Base-by-base conservation (phyloP, 2,329 filamentous ascomycete genomes). In the Ambrosiella beaveri region DNA sequence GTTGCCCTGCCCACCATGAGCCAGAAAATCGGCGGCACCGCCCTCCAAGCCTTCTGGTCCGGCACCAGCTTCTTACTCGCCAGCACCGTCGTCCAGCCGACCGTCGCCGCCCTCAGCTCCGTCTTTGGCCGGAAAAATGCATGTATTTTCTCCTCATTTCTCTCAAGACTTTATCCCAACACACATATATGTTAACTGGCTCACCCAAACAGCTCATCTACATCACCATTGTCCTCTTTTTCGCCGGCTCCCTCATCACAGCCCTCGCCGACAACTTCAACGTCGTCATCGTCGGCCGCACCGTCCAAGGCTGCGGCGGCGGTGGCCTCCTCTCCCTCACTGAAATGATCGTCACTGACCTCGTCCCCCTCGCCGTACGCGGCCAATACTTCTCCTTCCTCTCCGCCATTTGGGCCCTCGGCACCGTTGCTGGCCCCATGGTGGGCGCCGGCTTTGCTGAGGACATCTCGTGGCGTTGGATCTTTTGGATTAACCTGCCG, bases 41-140 rank as follows among this genome's bases (percentile, higher is more conserved):
- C 76, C 1, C 75, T 81, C 38, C 73, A 86, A 67, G 80, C 81
- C 0, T 86, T 86, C 64, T 87, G 83, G 84, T 77, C 81, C 11
- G 84, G 83, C 1, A 86, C 84, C 3, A 80, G 80, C 13, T 88
- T 85, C 62, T 71, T 88, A 3, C 74, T 88, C 4, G 78, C 81
- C 2, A 80, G 78, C 58, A 81, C 83, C 0, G 76, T 82, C 37
- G 73, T 79, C 47, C 76, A 82, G 63, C 80, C 79, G 2, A 67
- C 68, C 4, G 64, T 72, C n/a, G 66, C 69, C 6, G 67, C 69
- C 2, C 58, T 72, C 8, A 70, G 68, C 38, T 65, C 65, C 54
- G 68, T 69, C 7, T 64, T 71, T 44, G 70, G 70, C 1, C 63
- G 68, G 11, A 71, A 69, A 52, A 59, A 60, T 40, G 61, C 60